Evolutionary conservation across 148 eudicot genomes (phyloP), one percentile per base, ranked within the genome.

Genomic region (Hydrangea macrophylla): DNA sequence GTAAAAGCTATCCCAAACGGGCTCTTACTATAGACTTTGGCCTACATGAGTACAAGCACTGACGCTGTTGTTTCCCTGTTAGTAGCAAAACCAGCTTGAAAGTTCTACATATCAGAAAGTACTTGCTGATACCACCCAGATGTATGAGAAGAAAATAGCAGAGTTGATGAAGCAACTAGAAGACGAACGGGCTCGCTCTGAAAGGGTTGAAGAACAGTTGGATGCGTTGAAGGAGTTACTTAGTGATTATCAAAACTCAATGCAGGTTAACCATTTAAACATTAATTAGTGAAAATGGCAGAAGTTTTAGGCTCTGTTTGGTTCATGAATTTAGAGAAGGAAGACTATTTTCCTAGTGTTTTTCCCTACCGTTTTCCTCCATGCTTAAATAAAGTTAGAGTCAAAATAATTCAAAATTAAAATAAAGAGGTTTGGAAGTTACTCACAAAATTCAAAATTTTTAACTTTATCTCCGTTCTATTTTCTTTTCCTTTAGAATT

Each of bases 131-230:
- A 83, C 96, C 30, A 89, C 96, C 67, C 89, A 85, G 60, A 85
- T 85, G 96, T 87, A 92, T 72, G 97, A 89, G 75, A 87, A 80
- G 71, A 84, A 89, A 84, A 87, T 89, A 64, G 75, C 79, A 64
- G 89, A 85, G 70, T 58, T 89, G 85, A 84, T 82, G 78, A 82
- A 82, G 68, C 90, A 92, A 70, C 70, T 87, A 63, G 84, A 85
- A 79, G 81, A 80, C 60, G 92, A 87, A 69, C 67, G 74, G 54
- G 65, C 74, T 66, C 83, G 73, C 36, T 62, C 77, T 60, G 75
- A 51, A 65, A 82, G 71, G 62, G 88, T 81, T 67, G 80, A 81
- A 80, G 76, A 75, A 71, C 82, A 92, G 59, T 60, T 79, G 37
- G 78, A 78, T 35, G 66, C 57, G 57, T 74, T 83, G 79, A 79